phyloP scores from a whole-genome alignment of 805 yeast genomes.

The Hanseniaspora lindneri region DNA sequence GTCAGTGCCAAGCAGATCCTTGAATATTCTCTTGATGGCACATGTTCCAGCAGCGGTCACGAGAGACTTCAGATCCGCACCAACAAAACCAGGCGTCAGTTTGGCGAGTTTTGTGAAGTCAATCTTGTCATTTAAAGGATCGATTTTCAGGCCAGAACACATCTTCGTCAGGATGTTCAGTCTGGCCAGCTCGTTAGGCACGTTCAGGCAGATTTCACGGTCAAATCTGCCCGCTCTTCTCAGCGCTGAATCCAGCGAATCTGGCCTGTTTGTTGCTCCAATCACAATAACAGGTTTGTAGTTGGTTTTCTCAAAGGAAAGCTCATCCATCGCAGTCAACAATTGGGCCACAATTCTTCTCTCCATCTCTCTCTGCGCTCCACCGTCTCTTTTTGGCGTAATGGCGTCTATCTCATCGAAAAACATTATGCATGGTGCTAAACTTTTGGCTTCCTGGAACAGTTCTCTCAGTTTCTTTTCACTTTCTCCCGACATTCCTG shows the following conservation, averaged over 20 bases:
- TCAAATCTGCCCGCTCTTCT: slow-evolving; percentile 96
- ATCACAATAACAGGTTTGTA: slow-evolving; percentile 89
- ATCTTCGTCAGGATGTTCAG: slow-evolving; percentile 62
- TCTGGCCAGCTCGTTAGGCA: slow-evolving; percentile 82
- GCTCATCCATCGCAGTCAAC: slow-evolving; percentile 86
- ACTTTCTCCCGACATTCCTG: slow-evolving; percentile 98
- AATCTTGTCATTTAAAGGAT: slow-evolving; percentile 39
- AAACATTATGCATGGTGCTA: slow-evolving; percentile 88
- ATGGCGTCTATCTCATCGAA: slow-evolving; percentile 97
- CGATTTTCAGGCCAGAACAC: slow-evolving; percentile 53
- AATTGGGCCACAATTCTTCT: slow-evolving; percentile 91
- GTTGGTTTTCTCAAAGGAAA: slow-evolving; percentile 73
- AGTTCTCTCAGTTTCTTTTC: slow-evolving; percentile 88
- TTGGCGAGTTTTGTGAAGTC: slow-evolving; percentile 69
- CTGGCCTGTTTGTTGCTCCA: slow-evolving; percentile 96
- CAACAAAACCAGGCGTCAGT: slow-evolving; percentile 93
- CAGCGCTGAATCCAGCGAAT: slow-evolving; percentile 83
- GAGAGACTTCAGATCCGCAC: slow-evolving; percentile 89
- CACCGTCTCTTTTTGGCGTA: slow-evolving; percentile 92
- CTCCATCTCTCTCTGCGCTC: slow-evolving; percentile 95
- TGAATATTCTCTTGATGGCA: slow-evolving; percentile 85
- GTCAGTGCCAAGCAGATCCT: slow-evolving; percentile 31
- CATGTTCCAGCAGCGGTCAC: slow-evolving; percentile 91
- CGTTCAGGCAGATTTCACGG: slow-evolving; percentile 83
- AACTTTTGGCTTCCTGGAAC: slow-evolving; percentile 77